Percentiles rank a stretch among this genome's conserved stretches.
phyloP scores from a whole-genome alignment of 208 protist genomes.

The Crithidia thermophila region DNA sequence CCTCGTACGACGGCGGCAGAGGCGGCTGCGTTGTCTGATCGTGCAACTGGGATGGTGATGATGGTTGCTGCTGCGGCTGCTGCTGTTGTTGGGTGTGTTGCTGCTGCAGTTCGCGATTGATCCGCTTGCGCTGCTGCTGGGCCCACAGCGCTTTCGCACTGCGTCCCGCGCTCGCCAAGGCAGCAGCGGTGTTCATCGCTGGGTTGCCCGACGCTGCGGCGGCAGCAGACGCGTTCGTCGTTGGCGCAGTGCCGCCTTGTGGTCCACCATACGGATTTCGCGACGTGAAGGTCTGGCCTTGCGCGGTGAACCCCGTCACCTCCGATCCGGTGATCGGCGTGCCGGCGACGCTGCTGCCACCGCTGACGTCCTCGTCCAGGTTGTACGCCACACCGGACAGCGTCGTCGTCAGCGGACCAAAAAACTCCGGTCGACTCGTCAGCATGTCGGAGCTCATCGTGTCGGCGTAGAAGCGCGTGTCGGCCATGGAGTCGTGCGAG shows the following conservation, averaged over 20 bases:
- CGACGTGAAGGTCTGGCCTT: neutral
- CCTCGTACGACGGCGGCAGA: too few species aligned
- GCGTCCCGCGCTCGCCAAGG: conserved; percentile 1
- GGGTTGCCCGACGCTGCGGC: neutral
- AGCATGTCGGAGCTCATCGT: conserved; percentile 8
- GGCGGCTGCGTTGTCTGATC: neutral
- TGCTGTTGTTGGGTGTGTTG: conserved; percentile 18
- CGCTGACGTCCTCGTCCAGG: conserved; percentile 30
- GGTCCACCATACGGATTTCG: too few species aligned
- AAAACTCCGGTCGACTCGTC: conserved; percentile 4
- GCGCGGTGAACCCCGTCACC: neutral
- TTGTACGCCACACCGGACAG: conserved; percentile 30
- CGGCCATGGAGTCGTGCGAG: neutral
- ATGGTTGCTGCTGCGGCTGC: conserved; percentile 1
- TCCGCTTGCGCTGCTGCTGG: conserved; percentile 34
- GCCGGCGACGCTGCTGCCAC: neutral
- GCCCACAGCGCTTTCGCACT: conserved; percentile 21
- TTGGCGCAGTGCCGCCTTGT: too few species aligned
- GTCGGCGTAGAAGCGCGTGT: conserved; percentile 6
- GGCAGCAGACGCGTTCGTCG: too few species aligned
- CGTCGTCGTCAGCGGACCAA: conserved; percentile 21
- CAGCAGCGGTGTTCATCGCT: neutral
- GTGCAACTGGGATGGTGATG: neutral
- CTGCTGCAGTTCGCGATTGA: conserved; percentile 23
- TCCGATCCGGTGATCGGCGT: neutral